These are phyloP conservation scores for Fusarium devonianum DNA, from an alignment of 2,329 filamentous ascomycete species.

Conservation along the genomic window DNA sequence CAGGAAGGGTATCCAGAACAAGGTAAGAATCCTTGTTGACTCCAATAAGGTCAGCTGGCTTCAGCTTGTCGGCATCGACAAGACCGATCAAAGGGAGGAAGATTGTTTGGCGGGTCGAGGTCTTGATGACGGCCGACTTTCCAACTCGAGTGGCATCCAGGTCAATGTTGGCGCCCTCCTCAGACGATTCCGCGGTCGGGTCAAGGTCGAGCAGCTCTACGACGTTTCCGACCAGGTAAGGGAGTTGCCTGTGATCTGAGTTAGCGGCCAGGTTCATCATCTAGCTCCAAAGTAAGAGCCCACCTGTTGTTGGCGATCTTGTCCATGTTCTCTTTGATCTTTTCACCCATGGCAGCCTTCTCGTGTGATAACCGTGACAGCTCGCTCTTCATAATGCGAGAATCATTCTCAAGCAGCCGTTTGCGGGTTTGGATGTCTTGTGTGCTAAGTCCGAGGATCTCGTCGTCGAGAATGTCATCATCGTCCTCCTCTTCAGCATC, in stretches of 20 bases:
- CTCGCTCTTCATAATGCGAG: slow-evolving; percentile 98
- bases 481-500: slow-evolving; percentile 79
- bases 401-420: slow-evolving; percentile 94
- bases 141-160: slow-evolving; percentile 95
- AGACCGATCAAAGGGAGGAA: slow-evolving; percentile 97
- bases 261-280: slow-evolving; percentile 4
- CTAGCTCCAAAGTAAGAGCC: slow-evolving; percentile 34
- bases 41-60: slow-evolving; percentile 95
- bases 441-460: slow-evolving; percentile 92
- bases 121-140: slow-evolving; percentile 99
- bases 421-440: slow-evolving; percentile 91
- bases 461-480: slow-evolving; percentile 86
- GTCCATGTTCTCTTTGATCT: slow-evolving; percentile 98
- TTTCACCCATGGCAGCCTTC: slow-evolving; percentile 94
- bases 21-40: slow-evolving; percentile 99
- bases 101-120: slow-evolving; percentile 96
- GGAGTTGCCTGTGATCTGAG: slow-evolving; percentile 75
- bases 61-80: slow-evolving; percentile 92
- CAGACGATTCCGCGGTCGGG: slow-evolving; percentile 91
- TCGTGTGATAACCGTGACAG: slow-evolving; percentile 93
- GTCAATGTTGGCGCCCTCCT: slow-evolving; percentile 98
- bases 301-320: slow-evolving; percentile 99
- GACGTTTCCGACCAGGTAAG: slow-evolving; percentile 97
- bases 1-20: slow-evolving; percentile 93
- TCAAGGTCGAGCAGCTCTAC: slow-evolving; percentile 97